These are phyloP conservation scores for Cutaneotrichosporon sp. DNA, from an alignment of 1,284 basidiomycete species.

Conservation along the genomic window DNA sequence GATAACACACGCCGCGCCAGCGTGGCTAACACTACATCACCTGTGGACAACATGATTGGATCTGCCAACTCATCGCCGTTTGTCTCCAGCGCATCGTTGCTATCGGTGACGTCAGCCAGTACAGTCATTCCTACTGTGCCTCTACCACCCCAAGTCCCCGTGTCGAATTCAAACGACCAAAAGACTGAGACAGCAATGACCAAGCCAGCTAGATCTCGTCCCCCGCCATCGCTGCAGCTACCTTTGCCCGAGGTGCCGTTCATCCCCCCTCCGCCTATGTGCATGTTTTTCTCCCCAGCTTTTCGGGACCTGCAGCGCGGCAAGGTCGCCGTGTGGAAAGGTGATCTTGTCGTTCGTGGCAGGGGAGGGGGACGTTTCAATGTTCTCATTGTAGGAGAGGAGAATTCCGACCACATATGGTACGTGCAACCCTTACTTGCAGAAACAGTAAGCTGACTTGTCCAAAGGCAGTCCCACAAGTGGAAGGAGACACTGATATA, in stretches of 20 bases:
- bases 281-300: constrained; percentile 44
- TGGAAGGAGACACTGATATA: constrained; percentile 34
- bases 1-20: neutral
- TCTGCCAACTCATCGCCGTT: constrained; percentile 14
- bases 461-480: constrained; percentile 36
- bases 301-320: constrained; percentile 40
- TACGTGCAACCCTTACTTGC: constrained; percentile 16
- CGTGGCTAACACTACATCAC: neutral
- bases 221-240: constrained; percentile 19
- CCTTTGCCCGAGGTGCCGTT: constrained; percentile 33
- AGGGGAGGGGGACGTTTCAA: constrained; percentile 40
- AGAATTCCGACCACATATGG: constrained; percentile 36
- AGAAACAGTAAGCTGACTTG: constrained; percentile 3
- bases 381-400: constrained; percentile 38
- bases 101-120: constrained; percentile 9
- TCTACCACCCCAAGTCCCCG: neutral
- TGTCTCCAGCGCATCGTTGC: constrained; percentile 9
- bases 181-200: too few species aligned
- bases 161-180: too few species aligned
- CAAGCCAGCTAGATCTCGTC: neutral
- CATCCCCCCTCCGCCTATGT: constrained; percentile 45
- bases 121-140: constrained; percentile 4
- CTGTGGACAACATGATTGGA: constrained; percentile 1
- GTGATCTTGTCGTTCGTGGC: constrained; percentile 37
- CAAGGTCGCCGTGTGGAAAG: constrained; percentile 44